Evolutionary conservation across 768 basidiomycete species (phyloP).

Genomic region (Rhodocollybia butyracea): DNA sequence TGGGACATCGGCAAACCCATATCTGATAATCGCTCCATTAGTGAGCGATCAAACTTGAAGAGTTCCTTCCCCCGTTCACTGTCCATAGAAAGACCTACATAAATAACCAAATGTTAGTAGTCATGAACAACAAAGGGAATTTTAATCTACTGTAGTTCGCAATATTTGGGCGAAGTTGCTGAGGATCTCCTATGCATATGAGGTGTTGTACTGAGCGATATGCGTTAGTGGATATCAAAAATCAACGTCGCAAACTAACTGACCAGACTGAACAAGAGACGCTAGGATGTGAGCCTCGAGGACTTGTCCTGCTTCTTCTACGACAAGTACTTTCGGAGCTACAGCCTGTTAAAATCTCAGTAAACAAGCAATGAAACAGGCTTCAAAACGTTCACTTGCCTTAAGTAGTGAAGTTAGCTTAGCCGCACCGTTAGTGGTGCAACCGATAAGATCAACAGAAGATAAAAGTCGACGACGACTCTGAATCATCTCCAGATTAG

Average conservation of each 20-base stretch:
- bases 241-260: not conserved
- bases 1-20: slow-evolving; percentile 63
- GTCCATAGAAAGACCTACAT: slow-evolving; percentile 67
- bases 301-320: slow-evolving; percentile 83
- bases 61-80: slow-evolving; percentile 49
- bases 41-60: slow-evolving; percentile 67
- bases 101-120: not conserved
- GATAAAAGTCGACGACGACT: slow-evolving; percentile 50
- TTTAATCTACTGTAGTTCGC: slow-evolving; percentile 53
- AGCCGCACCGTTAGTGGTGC: slow-evolving; percentile 77
- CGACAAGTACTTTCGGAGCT: slow-evolving; percentile 57
- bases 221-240: not conserved
- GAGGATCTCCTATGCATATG: slow-evolving; percentile 79
- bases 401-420: slow-evolving; percentile 57
- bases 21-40: slow-evolving; percentile 70
- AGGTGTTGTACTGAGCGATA: slow-evolving; percentile 54
- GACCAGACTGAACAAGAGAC: slow-evolving; percentile 49
- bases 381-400: slow-evolving; percentile 28
- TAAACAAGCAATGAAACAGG: not conserved
- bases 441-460: slow-evolving; percentile 62
- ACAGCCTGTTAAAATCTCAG: slow-evolving; percentile 38
- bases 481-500: slow-evolving; percentile 34
- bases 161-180: slow-evolving; percentile 68
- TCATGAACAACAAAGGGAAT: not conserved
- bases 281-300: slow-evolving; percentile 74